Evolutionary conservation across 2,329 filamentous ascomycete species (phyloP).

Genomic region (Akanthomyces uredinophilus): DNA sequence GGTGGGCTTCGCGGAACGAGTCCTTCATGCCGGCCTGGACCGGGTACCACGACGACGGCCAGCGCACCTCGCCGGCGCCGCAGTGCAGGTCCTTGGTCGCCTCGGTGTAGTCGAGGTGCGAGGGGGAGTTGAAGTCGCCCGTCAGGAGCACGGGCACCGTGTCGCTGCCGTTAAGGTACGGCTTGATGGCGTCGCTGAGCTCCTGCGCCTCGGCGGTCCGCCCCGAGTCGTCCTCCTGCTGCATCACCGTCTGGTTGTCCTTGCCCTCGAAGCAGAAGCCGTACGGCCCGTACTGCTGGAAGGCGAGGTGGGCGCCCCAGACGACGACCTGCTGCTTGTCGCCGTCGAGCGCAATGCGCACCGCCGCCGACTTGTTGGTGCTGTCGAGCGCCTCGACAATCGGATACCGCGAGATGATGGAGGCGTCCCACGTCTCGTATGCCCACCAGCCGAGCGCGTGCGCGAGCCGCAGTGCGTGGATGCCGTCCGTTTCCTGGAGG

Average conservation of each 20-base stretch:
- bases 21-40: slow-evolving; percentile 32
- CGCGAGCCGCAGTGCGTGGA: slow-evolving; percentile 29
- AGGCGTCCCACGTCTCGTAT: slow-evolving; percentile 29
- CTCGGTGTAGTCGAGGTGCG: slow-evolving; percentile 37
- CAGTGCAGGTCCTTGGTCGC: slow-evolving; percentile 30
- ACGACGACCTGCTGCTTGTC: slow-evolving; percentile 28
- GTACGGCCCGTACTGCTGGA: slow-evolving; percentile 37
- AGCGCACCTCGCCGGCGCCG: slow-evolving; percentile 27
- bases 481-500: slow-evolving; percentile 31
- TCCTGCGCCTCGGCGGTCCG: slow-evolving; percentile 33
- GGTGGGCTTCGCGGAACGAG: slow-evolving; percentile 34
- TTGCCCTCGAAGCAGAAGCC: slow-evolving; percentile 36
- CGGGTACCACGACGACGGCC: slow-evolving; percentile 34
- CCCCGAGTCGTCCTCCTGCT: slow-evolving; percentile 30
- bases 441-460: slow-evolving; percentile 35
- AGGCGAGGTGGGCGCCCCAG: slow-evolving; percentile 32
- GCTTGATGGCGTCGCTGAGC: slow-evolving; percentile 28
- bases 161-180: slow-evolving; percentile 26
- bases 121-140: slow-evolving; percentile 40
- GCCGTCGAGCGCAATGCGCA: slow-evolving; percentile 31
- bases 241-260: slow-evolving; percentile 27
- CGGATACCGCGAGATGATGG: slow-evolving; percentile 35
- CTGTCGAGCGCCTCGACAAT: slow-evolving; percentile 27
- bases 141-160: slow-evolving; percentile 32
- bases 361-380: slow-evolving; percentile 26